Evolutionary conservation across 441 rosid genomes (phyloP).

Genomic region (Metrosideros polymorpha): DNA sequence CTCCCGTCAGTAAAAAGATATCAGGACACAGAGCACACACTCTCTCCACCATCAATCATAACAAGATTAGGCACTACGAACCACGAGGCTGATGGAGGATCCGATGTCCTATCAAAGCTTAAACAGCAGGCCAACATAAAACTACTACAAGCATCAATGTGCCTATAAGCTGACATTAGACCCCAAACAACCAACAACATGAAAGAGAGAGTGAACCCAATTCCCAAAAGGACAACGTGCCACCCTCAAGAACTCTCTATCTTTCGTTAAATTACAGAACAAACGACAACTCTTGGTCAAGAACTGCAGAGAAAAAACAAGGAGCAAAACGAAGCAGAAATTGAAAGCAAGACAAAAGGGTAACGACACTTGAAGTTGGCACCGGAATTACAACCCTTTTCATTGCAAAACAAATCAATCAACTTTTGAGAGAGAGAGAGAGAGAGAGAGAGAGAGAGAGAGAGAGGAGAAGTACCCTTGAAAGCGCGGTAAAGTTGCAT

Average conservation of each 20-base stretch:
- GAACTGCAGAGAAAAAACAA: neutral
- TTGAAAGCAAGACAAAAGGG: neutral
- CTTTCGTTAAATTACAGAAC: neutral
- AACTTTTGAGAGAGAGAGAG: neutral
- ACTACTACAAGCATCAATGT: neutral
- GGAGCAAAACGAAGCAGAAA: neutral
- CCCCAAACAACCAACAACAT: neutral
- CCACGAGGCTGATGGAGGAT: neutral
- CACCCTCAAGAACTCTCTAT: neutral
- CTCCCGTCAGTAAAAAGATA: neutral
- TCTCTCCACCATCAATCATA: neutral
- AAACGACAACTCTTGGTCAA: neutral
- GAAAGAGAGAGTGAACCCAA: neutral
- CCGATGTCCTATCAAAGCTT: neutral
- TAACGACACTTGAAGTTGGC: neutral
- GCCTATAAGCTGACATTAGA: neutral
- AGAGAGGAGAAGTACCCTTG: constrained; percentile 27
- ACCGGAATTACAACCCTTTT: neutral
- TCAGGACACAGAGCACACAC: neutral
- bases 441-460: no score
- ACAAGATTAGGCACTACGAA: neutral
- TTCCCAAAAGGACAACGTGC: neutral
- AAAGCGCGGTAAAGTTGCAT: constrained; percentile 49
- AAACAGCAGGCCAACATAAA: neutral
- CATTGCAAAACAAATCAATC: neutral